Conservation (phyloP, 73 alveolate species). For the Stentor coeruleus region DNA sequence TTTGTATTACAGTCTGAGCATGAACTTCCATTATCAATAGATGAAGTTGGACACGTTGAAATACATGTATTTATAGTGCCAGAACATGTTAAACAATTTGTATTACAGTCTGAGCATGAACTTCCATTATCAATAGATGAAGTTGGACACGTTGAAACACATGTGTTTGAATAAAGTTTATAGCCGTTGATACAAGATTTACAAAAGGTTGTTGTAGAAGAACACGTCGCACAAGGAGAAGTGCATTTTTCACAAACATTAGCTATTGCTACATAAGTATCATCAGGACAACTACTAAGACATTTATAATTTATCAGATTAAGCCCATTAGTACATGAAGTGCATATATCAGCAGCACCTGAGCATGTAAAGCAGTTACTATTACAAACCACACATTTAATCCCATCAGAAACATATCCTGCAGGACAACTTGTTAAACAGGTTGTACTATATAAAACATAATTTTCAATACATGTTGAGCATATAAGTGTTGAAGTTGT, state of each 20-base stretch:
- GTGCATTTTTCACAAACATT: not conserved
- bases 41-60: not conserved
- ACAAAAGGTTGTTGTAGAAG: not conserved
- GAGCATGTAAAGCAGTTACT: not conserved
- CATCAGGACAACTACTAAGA: not conserved
- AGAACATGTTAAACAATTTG: not conserved
- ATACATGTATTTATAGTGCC: not conserved
- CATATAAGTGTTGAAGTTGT: not conserved
- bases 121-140: not conserved
- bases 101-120: not conserved
- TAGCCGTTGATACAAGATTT: not conserved
- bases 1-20: slow-evolving; percentile 1
- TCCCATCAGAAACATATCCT: not conserved
- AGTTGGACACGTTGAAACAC: slow-evolving; percentile 6
- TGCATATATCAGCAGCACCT: not conserved
- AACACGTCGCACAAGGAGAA: not conserved
- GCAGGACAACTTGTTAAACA: not conserved
- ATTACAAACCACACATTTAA: not conserved
- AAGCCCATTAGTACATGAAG: not conserved
- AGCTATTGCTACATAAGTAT: not conserved
- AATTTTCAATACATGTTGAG: not conserved
- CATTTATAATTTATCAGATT: not conserved
- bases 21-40: not conserved
- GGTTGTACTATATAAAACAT: not conserved
- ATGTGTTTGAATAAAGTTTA: not conserved